Evolutionary conservation across 1,284 basidiomycete genomes (phyloP).

Genomic region (Volvariella surrecta): DNA sequence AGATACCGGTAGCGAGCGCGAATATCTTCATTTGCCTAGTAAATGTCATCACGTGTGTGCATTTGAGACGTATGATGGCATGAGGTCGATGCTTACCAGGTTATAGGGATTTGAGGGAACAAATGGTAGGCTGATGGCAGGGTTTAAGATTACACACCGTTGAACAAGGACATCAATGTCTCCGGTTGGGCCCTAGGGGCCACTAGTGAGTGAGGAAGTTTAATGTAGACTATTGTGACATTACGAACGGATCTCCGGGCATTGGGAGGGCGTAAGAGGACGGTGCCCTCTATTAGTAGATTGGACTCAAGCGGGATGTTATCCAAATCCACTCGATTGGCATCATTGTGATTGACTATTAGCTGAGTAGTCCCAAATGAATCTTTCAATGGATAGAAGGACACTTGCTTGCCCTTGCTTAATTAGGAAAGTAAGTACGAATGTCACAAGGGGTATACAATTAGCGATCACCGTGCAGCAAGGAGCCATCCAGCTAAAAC

Average conservation of each 20-base stretch:
- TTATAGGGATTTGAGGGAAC: conserved; percentile 69
- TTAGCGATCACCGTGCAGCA: conserved; percentile 52
- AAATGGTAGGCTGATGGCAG: conserved; percentile 73
- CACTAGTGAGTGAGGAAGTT: conserved; percentile 14
- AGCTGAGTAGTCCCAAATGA: conserved; percentile 73
- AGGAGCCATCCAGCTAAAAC: conserved; percentile 75
- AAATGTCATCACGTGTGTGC: conserved; percentile 11
- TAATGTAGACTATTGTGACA: conserved; percentile 12
- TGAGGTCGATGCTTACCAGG: conserved; percentile 42
- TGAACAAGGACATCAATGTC: conserved; percentile 78
- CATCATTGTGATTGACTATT: conserved; percentile 38
- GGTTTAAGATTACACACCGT: conserved; percentile 68
- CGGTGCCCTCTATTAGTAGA: conserved; percentile 66
- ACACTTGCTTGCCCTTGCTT: conserved; percentile 65
- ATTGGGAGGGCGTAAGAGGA: conserved; percentile 52
- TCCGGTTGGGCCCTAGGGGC: conserved; percentile 49
- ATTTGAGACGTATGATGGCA: conserved; percentile 8
- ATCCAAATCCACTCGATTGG: conserved; percentile 34
- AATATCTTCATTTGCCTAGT: conserved; percentile 77
- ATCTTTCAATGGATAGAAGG: conserved; percentile 79
- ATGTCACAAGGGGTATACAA: conserved; percentile 19
- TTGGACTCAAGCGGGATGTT: conserved; percentile 68
- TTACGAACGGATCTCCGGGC: conserved; percentile 47
- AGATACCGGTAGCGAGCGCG: conserved; percentile 82
- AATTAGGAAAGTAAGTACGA: conserved; percentile 25